phyloP scores from a whole-genome alignment of 163 green algal genomes.

The Scenedesmus sp. region DNA sequence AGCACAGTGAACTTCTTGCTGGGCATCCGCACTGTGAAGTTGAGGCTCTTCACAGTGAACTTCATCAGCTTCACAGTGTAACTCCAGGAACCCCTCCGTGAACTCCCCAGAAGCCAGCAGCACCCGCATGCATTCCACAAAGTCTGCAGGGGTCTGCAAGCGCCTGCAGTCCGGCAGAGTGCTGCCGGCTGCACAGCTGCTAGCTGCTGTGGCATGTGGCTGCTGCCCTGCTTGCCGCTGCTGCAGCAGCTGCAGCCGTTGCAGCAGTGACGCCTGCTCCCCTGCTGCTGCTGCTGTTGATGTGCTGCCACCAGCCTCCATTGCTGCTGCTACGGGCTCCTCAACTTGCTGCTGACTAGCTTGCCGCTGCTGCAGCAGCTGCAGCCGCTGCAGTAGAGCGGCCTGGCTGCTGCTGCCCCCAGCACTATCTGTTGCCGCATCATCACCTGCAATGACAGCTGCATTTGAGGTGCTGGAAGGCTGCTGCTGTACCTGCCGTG shows the following conservation, averaged over 20 bases:
- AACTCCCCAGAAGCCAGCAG: conserved; percentile 1
- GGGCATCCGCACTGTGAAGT: background rate
- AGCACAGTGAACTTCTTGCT: background rate
- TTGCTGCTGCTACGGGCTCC: background rate
- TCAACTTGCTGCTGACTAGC: background rate
- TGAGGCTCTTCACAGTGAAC: background rate
- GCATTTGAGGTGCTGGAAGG: background rate
- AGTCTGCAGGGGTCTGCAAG: conserved; percentile 1
- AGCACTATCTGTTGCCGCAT: background rate
- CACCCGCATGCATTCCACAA: conserved; percentile 9
- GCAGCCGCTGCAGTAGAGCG: background rate
- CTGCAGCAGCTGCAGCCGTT: background rate
- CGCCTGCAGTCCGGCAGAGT: background rate
- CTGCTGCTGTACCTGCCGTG: background rate
- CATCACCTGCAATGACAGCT: background rate
- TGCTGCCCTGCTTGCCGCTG: background rate
- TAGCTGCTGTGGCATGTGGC: background rate
- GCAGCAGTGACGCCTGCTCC: background rate
- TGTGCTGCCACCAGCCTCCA: too few relatives aligned
- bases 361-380: background rate
- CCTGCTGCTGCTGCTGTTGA: background rate
- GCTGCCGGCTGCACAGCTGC: background rate
- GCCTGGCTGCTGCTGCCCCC: background rate
- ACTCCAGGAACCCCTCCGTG: background rate
- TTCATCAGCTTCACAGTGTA: background rate